These are phyloP conservation scores for Coniferiporia sulphurascens DNA, from an alignment of 1,284 basidiomycete genomes.

Conservation along the genomic window DNA sequence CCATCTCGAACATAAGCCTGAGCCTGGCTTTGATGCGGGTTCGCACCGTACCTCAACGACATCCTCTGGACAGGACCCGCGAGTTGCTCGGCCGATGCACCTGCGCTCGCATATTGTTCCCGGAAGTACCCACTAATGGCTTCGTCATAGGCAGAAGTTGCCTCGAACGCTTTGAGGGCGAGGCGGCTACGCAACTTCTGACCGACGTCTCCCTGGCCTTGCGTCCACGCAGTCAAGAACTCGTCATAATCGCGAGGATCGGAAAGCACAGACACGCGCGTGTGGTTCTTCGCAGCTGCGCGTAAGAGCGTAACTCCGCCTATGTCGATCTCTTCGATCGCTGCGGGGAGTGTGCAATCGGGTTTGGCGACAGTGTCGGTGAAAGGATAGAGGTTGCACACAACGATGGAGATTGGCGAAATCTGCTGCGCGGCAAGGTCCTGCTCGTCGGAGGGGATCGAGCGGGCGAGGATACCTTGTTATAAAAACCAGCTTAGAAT, in stretches of 20 bases:
- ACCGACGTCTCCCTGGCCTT: constrained; percentile 62
- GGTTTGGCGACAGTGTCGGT: constrained; percentile 86
- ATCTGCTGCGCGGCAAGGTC: constrained; percentile 83
- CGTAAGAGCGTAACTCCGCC: constrained; percentile 97
- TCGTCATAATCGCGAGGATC: constrained; percentile 90
- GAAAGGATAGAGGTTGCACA: constrained; percentile 99
- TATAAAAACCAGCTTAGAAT: not conserved
- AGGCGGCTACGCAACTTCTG: constrained; percentile 72
- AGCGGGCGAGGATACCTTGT: constrained; percentile 83
- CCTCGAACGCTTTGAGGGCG: constrained; percentile 97
- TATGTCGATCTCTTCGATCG: constrained; percentile 96
- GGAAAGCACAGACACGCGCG: constrained; percentile 86
- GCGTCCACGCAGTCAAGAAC: constrained; percentile 77
- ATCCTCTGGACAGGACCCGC: constrained; percentile 78
- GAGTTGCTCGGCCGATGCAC: constrained; percentile 56
- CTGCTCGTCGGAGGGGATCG: constrained; percentile 80
- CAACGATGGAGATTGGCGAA: constrained; percentile 88
- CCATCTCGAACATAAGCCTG: constrained; percentile 93
- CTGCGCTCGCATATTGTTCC: constrained; percentile 87
- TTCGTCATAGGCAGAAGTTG: constrained; percentile 92
- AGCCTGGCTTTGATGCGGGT: constrained; percentile 98
- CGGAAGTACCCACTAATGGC: constrained; percentile 98
- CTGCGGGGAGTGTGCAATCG: constrained; percentile 85
- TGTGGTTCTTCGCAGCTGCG: constrained; percentile 98
- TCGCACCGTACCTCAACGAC: constrained; percentile 91